Evolutionary conservation across 352 stramenopile species (phyloP).

Genomic region (Globisporangium camurandrum): DNA sequence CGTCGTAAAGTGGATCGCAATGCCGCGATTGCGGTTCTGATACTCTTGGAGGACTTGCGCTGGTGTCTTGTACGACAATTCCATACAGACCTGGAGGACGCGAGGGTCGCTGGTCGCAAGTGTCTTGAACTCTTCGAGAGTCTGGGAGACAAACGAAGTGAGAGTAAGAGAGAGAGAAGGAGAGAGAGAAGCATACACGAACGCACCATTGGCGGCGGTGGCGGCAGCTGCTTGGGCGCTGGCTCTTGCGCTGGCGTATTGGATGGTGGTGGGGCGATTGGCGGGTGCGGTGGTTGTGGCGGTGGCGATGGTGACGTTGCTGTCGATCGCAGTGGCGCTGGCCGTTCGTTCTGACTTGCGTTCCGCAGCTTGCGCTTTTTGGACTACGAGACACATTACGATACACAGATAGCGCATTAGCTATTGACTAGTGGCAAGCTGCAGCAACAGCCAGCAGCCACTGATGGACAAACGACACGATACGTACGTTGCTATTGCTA

Average conservation of each 20-base stretch:
- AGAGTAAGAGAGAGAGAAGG: no score
- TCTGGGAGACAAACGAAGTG: no score
- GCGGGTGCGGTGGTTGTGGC: no score
- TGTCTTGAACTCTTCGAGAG: constrained; percentile 57
- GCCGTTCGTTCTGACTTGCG: constrained; percentile 11
- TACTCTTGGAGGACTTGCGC: constrained; percentile 84
- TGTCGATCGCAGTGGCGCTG: background rate
- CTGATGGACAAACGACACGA: background rate
- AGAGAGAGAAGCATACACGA: no score
- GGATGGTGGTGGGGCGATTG: no score
- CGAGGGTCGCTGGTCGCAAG: constrained; percentile 50
- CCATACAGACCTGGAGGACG: constrained; percentile 70
- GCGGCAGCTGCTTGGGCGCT: constrained; percentile 5
- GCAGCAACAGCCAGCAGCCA: background rate
- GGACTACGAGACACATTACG: constrained; percentile 5
- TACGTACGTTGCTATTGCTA: background rate
- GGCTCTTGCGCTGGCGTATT: constrained; percentile 7
- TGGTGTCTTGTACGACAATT: constrained; percentile 73
- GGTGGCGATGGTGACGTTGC: background rate
- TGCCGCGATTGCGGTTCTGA: constrained; percentile 69
- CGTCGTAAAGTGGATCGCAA: constrained; percentile 81
- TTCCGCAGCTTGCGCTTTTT: constrained; percentile 43
- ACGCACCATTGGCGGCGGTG: constrained; percentile 30
- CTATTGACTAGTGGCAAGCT: no score
- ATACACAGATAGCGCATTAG: background rate